These are phyloP conservation scores for Neonectria faginata DNA, from an alignment of 2,329 filamentous ascomycete genomes.

Conservation along the genomic window DNA sequence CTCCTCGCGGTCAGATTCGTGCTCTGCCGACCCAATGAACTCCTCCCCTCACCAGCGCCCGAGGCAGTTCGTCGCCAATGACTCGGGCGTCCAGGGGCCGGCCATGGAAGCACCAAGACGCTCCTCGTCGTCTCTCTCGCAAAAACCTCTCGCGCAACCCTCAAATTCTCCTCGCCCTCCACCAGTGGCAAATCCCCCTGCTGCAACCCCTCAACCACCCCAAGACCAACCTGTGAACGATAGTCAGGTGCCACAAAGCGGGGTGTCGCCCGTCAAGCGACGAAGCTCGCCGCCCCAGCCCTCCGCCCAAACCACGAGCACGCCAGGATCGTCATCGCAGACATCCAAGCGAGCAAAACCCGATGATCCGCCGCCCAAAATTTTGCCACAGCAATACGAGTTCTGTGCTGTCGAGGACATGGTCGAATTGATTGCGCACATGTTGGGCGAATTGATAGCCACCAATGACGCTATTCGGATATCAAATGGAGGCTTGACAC, in stretches of 20 bases:
- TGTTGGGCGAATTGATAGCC: slow-evolving; percentile 94
- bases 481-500: slow-evolving; percentile 82
- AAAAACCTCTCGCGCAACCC: slow-evolving; percentile 37
- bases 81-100: slow-evolving; percentile 38
- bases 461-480: slow-evolving; percentile 89
- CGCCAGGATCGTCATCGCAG: slow-evolving; percentile 45
- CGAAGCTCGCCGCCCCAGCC: slow-evolving; percentile 44
- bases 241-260: slow-evolving; percentile 33
- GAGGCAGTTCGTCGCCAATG: slow-evolving; percentile 42
- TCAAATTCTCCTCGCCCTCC: slow-evolving; percentile 38
- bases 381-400: slow-evolving; percentile 82
- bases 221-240: slow-evolving; percentile 31
- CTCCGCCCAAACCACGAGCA: slow-evolving; percentile 47
- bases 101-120: slow-evolving; percentile 35
- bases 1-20: slow-evolving; percentile 41
- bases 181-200: slow-evolving; percentile 29
- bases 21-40: slow-evolving; percentile 42
- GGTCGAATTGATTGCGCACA: slow-evolving; percentile 90
- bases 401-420: slow-evolving; percentile 85
- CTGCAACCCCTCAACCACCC: slow-evolving; percentile 32
- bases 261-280: slow-evolving; percentile 52
- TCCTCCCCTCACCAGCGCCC: slow-evolving; percentile 43
- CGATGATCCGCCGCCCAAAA: slow-evolving; percentile 64
- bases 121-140: slow-evolving; percentile 35
- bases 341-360: slow-evolving; percentile 66